phyloP scores from a whole-genome alignment of 2,329 filamentous ascomycete genomes.

The Diaporthe longicolla region DNA sequence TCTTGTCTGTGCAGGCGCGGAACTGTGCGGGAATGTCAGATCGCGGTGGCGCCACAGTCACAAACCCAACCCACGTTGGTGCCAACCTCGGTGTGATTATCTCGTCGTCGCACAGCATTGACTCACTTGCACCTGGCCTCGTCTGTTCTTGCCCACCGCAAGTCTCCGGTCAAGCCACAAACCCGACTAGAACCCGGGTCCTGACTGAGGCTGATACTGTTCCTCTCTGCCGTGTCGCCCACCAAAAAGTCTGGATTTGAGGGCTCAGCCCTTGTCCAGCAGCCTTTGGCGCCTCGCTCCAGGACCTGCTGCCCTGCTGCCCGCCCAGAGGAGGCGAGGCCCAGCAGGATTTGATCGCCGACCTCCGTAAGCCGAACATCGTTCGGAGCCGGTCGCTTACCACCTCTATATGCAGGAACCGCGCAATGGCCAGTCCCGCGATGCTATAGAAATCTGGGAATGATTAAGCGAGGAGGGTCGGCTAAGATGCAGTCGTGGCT shows the following conservation, averaged over 20 bases:
- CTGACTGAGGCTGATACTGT: slow-evolving; percentile 32
- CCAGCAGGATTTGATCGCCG: slow-evolving; percentile 33
- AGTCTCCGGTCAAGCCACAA: slow-evolving; percentile 25
- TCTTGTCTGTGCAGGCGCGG: slow-evolving; percentile 18
- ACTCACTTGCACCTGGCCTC: slow-evolving; percentile 22
- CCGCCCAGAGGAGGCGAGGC: slow-evolving; percentile 37
- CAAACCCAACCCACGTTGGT: slow-evolving; percentile 29
- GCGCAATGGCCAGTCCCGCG: not conserved
- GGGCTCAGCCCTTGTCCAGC: not conserved
- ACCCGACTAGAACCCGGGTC: not conserved
- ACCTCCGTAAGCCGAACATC: slow-evolving; percentile 30
- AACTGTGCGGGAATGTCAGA: slow-evolving; percentile 27
- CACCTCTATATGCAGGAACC: slow-evolving; percentile 24
- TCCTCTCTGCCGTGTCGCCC: slow-evolving; percentile 37
- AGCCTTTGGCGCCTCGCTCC: slow-evolving; percentile 17
- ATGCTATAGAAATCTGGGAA: slow-evolving; percentile 7
- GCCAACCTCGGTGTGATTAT: slow-evolving; percentile 24
- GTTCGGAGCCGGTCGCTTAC: slow-evolving; percentile 19
- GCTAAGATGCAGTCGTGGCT: not conserved
- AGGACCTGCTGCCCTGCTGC: not conserved
- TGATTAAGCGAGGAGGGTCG: slow-evolving; percentile 30
- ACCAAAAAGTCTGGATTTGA: slow-evolving; percentile 10
- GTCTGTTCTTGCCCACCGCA: slow-evolving; percentile 35
- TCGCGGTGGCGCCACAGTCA: slow-evolving; percentile 33
- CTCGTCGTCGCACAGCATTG: slow-evolving; percentile 35